Evolutionary conservation across 2,329 filamentous ascomycete genomes (phyloP).

Genomic region (Calonectria crousiana): DNA sequence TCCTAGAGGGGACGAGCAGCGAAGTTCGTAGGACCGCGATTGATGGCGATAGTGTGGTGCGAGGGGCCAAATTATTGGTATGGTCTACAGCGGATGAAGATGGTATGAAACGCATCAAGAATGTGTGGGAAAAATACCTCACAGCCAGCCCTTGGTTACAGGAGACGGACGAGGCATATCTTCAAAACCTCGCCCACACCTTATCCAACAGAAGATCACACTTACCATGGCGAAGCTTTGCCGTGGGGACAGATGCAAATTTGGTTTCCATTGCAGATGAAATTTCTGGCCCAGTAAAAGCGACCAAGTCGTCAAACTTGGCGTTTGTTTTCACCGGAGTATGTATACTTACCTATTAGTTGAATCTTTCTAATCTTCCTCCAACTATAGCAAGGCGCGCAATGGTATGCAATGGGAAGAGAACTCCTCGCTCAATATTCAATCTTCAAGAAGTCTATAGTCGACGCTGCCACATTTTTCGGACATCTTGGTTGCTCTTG

Average conservation of each 20-base stretch:
- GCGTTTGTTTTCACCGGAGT: conserved; percentile 46
- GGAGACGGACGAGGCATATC: neutral
- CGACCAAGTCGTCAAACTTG: neutral
- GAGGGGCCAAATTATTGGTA: neutral
- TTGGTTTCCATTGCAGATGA: neutral
- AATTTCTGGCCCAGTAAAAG: neutral
- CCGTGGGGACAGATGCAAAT: neutral
- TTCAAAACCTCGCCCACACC: neutral
- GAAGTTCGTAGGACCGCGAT: too few species aligned
- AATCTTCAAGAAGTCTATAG: conserved; percentile 7
- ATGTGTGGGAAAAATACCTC: neutral
- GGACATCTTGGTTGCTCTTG: conserved; percentile 46
- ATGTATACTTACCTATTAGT: neutral
- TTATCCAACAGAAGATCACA: neutral
- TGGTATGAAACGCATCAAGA: neutral
- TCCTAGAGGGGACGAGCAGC: too few species aligned
- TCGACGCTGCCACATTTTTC: conserved; percentile 29
- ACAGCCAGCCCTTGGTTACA: too few species aligned
- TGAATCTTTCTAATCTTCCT: neutral
- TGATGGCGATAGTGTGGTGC: too few species aligned
- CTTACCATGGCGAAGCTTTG: neutral
- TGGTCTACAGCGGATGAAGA: neutral
- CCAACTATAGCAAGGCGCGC: conserved; percentile 46
- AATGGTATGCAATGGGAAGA: conserved; percentile 47
- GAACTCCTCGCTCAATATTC: conserved; percentile 36